Evolutionary conservation across 164 flowering plant species (phyloP), one percentile per base, ranked within the genome.

Genomic region (Aristolochia californica): DNA sequence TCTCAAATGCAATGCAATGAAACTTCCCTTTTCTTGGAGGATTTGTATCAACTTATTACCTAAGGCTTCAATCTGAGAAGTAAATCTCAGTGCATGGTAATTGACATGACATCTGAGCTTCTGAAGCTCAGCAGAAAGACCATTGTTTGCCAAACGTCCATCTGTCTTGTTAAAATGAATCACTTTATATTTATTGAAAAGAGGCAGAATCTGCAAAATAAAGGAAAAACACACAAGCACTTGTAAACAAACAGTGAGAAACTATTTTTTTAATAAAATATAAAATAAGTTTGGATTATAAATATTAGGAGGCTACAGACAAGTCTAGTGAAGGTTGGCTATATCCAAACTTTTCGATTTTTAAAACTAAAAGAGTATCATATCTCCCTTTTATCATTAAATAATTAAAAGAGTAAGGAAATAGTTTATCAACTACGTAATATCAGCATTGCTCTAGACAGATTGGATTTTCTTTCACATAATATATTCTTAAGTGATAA

Each of bases 51-150:
- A 71, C 54, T 85, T 85, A 64, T 70, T 64, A n/a, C 97, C 95
- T 69, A 87, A 64, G 25, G 77, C 76, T 68, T 87, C 95, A 63
- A 85, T 87, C 60, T 72, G 69, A 58, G 87, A 76, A 68, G 90
- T 81, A 62, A 90, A 90, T 70, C 80, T 90, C 66, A 87, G 66
- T 53, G 91, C 82, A 71, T 82, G 83, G 63, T 78, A 90, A 77
- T 85, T 90, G 16, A 90, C 94, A 47, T 82, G 94, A 55, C 97
- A 90, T 71, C 93, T 74, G 55, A 87, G 88, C 71, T 68, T 85
- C 73, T 90, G 95, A 64, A 90, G 80, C 58, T 82, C 75, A 59
- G 61, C 60, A 13, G 88, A 67, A 22, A 90, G 61, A 60, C 91
- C 85, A 66, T 90, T 87, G 74, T 90, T 90, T 48, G 91, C 95